Percentiles rank a stretch among this genome's conserved stretches.
These are phyloP conservation scores for Phalaenopsis aphrodite DNA, from an alignment of 106 monocot species.

Conservation along the genomic window DNA sequence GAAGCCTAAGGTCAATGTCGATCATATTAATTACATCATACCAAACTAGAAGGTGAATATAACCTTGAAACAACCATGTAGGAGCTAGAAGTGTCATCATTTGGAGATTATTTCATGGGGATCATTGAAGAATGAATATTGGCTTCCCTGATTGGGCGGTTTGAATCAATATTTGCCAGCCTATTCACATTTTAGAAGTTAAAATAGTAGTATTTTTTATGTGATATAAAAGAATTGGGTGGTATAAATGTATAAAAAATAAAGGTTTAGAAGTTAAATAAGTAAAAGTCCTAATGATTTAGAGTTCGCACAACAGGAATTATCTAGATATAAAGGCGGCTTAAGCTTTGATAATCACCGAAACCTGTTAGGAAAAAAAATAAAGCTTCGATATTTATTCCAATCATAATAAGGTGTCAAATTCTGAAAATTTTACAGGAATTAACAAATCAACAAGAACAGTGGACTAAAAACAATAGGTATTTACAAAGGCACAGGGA, in stretches of 20 bases:
- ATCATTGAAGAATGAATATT: no score
- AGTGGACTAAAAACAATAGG: background rate
- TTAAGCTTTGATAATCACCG: background rate
- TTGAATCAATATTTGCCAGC: no score
- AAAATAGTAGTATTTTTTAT: no score
- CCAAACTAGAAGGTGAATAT: background rate
- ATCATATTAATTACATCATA: no score
- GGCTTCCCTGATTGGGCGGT: no score
- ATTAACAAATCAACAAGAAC: background rate
- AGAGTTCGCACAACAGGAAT: background rate
- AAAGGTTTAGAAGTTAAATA: no score
- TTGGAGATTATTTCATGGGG: no score
- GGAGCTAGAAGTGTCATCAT: no score
- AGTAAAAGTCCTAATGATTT: background rate
- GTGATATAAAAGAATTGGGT: no score
- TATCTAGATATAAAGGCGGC: background rate
- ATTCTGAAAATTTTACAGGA: background rate
- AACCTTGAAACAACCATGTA: background rate
- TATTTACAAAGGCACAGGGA: no score
- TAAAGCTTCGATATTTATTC: background rate
- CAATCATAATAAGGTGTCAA: background rate
- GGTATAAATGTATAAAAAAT: no score
- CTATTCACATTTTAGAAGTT: no score
- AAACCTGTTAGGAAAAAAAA: background rate
- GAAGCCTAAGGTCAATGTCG: background rate